Base-by-base conservation (phyloP, 805 yeast genomes). In the Suhomyces sp. region DNA sequence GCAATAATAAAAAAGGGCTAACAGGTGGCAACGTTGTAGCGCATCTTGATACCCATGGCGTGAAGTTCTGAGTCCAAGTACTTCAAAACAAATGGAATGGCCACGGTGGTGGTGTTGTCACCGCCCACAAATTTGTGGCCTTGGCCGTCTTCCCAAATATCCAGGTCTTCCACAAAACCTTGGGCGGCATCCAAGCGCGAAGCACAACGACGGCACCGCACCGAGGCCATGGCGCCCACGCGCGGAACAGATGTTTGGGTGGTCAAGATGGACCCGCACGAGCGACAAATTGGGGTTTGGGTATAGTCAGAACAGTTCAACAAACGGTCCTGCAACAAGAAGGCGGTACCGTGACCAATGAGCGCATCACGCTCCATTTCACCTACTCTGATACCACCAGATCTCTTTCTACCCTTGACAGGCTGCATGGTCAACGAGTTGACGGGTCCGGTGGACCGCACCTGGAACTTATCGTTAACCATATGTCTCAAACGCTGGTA, bases 301-400 rank as follows among this genome's bases (percentile, higher is more conserved):
- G 98, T 84, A 75, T 94, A 94, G 71, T 94, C 99, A 6, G 96
- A 88, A 66, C 97, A 91, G 74, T 94, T 94, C 67, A 94, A 79
- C 65, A 94, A 78, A 73, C 99, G 85, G 69, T 94, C 99, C 72
- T 93, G 98, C 60, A 94, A 77, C 62, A 94, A 75, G 83, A 82
- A 94, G 1, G 99, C 91, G 6, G 99, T 87, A 73, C 99, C 99
- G 67, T 94, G 99, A 53, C 98, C 99, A 70, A 94, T 91, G 63
- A 94, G 78, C 2, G 99, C 99, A 81, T 94, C 99, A 76, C 99
- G 88, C 76, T 94, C 99, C 99, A 94, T 94, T 73, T 94, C 99
- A 71, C 99, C 99, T 39, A 94, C 96, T 81, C 99, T 96, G 61
- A 94, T 94, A 87, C 99, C 99, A 75, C 99, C 99, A 59, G 87